Conservation (phyloP, 352 stramenopile genomes). For the Aphanomyces invadans region DNA sequence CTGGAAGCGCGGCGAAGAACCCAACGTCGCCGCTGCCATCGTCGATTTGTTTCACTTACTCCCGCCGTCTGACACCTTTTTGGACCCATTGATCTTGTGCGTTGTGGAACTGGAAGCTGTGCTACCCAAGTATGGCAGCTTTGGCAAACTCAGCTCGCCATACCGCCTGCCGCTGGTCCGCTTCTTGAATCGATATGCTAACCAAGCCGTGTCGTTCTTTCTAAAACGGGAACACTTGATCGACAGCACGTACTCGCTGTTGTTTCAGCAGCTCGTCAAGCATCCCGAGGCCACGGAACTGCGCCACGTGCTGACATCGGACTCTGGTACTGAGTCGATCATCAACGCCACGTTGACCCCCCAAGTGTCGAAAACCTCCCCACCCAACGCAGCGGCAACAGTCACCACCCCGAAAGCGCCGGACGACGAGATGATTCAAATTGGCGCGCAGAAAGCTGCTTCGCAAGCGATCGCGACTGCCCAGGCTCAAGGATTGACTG, state of each 20-base stretch:
- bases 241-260: conserved; percentile 83
- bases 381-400: conserved; percentile 35
- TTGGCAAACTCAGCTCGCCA: conserved; percentile 83
- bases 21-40: conserved; percentile 90
- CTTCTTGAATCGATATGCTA: conserved; percentile 91
- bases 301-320: conserved; percentile 77
- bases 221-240: conserved; percentile 75
- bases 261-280: conserved; percentile 93
- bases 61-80: conserved; percentile 90
- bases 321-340: conserved; percentile 84
- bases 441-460: conserved; percentile 77
- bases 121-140: conserved; percentile 86
- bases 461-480: conserved; percentile 67
- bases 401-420: conserved; percentile 35
- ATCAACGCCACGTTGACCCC: conserved; percentile 89
- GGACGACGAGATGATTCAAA: conserved; percentile 64
- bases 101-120: conserved; percentile 92
- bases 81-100: conserved; percentile 92
- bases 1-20: conserved; percentile 92
- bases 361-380: conserved; percentile 45
- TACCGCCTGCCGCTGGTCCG: conserved; percentile 88
- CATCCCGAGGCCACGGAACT: conserved; percentile 82
- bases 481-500: conserved; percentile 68
- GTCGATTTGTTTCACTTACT: conserved; percentile 95
- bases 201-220: conserved; percentile 80